Percentiles rank a stretch among this genome's conserved stretches.
Evolutionary conservation across 352 stramenopile genomes (phyloP).

Genomic region (Phytophthora capsici): DNA sequence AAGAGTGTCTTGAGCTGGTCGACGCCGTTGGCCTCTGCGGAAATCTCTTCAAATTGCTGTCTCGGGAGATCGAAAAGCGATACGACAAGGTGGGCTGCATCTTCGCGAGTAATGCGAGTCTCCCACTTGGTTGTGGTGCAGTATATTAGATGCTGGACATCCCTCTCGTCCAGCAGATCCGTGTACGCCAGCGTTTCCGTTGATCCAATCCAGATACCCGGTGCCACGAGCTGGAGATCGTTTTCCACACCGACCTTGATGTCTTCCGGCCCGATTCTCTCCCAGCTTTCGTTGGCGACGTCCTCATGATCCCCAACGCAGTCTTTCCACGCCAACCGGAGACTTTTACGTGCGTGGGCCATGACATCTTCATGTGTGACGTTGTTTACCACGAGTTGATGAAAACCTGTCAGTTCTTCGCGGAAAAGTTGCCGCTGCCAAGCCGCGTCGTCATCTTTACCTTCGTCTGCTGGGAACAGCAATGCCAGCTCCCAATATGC

Average conservation of each 20-base stretch:
- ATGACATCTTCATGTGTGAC: conserved; percentile 17
- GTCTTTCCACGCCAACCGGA: conserved; percentile 12
- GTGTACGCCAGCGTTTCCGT: conserved; percentile 23
- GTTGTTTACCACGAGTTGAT: conserved; percentile 5
- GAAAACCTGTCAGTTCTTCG: conserved; percentile 14
- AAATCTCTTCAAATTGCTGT: conserved; percentile 17
- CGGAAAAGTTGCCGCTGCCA: conserved; percentile 12
- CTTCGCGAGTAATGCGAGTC: conserved; percentile 1
- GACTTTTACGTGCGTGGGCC: conserved; percentile 17
- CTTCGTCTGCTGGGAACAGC: conserved; percentile 18
- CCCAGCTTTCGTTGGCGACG: conserved; percentile 10
- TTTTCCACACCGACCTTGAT: conserved; percentile 23
- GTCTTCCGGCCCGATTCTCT: conserved; percentile 7
- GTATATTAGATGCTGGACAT: conserved; percentile 17
- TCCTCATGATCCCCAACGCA: neutral
- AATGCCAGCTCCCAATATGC: conserved; percentile 12
- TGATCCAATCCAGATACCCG: conserved; percentile 44
- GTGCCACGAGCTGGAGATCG: conserved; percentile 45
- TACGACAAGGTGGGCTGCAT: conserved; percentile 1
- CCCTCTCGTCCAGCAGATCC: conserved; percentile 6
- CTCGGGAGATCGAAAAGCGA: conserved; percentile 17
- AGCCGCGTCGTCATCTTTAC: neutral
- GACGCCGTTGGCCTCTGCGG: neutral
- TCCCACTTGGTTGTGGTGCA: conserved; percentile 17
- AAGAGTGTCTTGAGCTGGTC: conserved; percentile 13